phyloP scores from a whole-genome alignment of 805 yeast genomes.

The Hanseniaspora vineae region DNA sequence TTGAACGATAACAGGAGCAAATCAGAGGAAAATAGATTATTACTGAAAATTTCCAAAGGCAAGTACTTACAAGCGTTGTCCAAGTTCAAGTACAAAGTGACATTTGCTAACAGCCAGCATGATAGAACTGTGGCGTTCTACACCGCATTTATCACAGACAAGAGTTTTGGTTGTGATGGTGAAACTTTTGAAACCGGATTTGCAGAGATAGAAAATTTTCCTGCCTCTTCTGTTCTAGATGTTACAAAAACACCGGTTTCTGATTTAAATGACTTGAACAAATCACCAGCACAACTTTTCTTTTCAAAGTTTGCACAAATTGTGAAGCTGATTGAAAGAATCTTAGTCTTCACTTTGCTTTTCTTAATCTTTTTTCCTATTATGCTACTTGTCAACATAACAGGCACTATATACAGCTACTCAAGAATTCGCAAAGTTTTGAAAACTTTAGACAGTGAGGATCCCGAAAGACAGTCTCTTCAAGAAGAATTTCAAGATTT shows the following conservation, averaged over 20 bases:
- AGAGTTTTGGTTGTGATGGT: not conserved
- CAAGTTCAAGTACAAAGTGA: conserved; percentile 41
- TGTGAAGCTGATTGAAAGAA: not conserved
- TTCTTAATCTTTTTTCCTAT: conserved; percentile 14
- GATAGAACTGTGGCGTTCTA: conserved; percentile 84
- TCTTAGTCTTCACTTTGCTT: not conserved
- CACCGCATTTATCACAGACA: conserved; percentile 61
- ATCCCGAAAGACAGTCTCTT: not conserved
- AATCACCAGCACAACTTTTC: not conserved
- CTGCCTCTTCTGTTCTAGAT: conserved; percentile 1
- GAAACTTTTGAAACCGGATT: conserved; percentile 1
- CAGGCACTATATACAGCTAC: conserved; percentile 21
- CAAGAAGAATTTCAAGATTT: not conserved
- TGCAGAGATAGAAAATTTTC: not conserved
- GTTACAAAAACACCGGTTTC: conserved; percentile 1
- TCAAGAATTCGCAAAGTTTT: conserved; percentile 16
- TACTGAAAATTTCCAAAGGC: conserved; percentile 17
- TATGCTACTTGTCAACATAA: conserved; percentile 14
- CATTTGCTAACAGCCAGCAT: conserved; percentile 63
- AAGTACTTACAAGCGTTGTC: conserved; percentile 42
- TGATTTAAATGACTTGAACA: not conserved
- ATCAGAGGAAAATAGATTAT: conserved; percentile 6
- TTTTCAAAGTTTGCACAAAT: not conserved
- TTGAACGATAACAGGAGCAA: conserved; percentile 29
- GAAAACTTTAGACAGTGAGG: conserved; percentile 7